Evolutionary conservation across 1,284 basidiomycete species (phyloP), one percentile per base, ranked within the genome.

Genomic region (Phlebopus sp.): DNA sequence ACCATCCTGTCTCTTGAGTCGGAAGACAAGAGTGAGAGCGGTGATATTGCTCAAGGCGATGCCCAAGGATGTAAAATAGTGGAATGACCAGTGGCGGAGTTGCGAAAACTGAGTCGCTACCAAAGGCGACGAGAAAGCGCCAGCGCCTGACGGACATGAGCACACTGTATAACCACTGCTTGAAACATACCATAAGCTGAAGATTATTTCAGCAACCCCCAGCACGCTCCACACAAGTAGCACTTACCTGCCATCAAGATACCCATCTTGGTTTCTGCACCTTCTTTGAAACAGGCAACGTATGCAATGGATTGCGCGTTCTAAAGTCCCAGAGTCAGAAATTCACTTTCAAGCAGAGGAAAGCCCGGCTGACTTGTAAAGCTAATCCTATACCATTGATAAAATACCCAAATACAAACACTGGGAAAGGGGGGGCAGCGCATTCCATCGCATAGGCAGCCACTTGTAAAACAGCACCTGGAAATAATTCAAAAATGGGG

Each of bases 301-400:
- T 55, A 64, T 5, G 47, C 60, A 23, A 61, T 47, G 13, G 60
- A 47, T 51, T 64, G 63, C 7, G 62, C 62, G 45, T 61, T 60
- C 63, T 64, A 31, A 25, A 37, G 1, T 23, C 42, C 15, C 17
- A 17, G 13, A 13, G 17, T 13, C 21, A 21, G 27, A 13, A 37
- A 15, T 3, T 9, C 27, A 29, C 35, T 14, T 19, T 27, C 7
- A n/a, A 3, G 19, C 19, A 32, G 6, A 2, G n/a, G 18, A 21
- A 25, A 34, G 21, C 30, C n/a, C 27, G 10, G 17, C 44, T 40
- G 31, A 58, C 61, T 46, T 66, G 61, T 40, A 55, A 25, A 23
- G 82, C 73, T 21, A 80, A 60, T 2, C 83, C 85, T 40, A 84
- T 75, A 1, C 86, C 84, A 51, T 77, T 81, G 52, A 86, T 62